Base-by-base conservation (phyloP, 768 basidiomycete genomes). In the Tylopilus felleus region DNA sequence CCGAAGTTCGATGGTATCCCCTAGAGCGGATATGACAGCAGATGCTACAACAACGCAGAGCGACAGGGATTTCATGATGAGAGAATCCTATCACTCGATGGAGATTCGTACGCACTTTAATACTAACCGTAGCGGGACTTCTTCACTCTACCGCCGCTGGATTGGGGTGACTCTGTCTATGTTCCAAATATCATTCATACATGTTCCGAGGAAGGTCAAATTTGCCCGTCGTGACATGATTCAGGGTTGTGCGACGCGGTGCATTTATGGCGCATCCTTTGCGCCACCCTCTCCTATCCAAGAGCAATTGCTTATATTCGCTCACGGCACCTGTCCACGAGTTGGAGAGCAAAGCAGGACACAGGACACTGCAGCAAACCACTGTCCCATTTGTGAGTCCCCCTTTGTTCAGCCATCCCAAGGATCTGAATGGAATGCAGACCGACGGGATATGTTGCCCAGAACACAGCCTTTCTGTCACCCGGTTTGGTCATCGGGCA, bases 1-100 rank as follows among this genome's bases (percentile, higher is more conserved):
- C 16, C 59, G 46, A 43, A 65, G 42, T 28, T 66, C 60, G 35
- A 62, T 60, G 10, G 60, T 65, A 5, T 60, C 56, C 4, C 57
- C 55, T 2, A 64, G 40, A 14, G 16, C 52, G n/a, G 47, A 56
- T 22, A 35, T 33, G 22, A 53, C 10, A 13, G 45, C 41, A 2
- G 50, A 58, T 25, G 46, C 44, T 31, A 45, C 17, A 21, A 59
- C 38, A 28, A 21, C 39, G 12, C 28, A 48, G 25, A 38, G 10
- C 0, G 47, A n/a, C 28, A 55, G 23, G 16, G 39, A 14, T 19
- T 57, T 59, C 56, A 60, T 65, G 23, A 9, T 31, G 10, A 10
- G 8, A 10, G 13, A 25, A 9, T 38, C 53, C 22, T 28, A 8
- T 22, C 21, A 16, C 29, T 39, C 14, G 23, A 36, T 22, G 33